Evolutionary conservation across 169 alveolate species (phyloP).

Genomic region (Plasmodium fragile): DNA sequence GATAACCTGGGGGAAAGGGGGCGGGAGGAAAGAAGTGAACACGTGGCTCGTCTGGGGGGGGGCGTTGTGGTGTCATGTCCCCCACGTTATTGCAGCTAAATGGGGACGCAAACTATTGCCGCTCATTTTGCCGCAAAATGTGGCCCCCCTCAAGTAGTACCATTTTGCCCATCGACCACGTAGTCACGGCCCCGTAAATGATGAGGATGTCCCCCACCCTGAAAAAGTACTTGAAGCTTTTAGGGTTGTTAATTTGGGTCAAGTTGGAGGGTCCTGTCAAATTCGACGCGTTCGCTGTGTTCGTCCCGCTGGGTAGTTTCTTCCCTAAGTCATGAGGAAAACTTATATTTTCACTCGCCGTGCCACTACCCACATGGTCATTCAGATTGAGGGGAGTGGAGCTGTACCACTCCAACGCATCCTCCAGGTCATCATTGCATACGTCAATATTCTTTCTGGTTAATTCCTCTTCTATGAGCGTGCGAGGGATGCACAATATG

Average conservation of each 20-base stretch:
- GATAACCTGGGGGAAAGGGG: slow-evolving; percentile 23
- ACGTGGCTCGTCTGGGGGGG: background rate
- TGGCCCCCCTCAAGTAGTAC: slow-evolving; percentile 9
- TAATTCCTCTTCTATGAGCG: slow-evolving; percentile 78
- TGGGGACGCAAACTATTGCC: too few species aligned
- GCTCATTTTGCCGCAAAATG: background rate
- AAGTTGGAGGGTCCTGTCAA: background rate
- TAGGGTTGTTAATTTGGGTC: background rate
- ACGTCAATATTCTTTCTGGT: slow-evolving; percentile 34
- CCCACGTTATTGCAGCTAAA: background rate
- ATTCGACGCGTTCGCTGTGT: background rate
- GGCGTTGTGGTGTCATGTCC: background rate
- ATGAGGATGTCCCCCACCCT: slow-evolving; percentile 84
- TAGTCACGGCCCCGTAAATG: slow-evolving; percentile 78
- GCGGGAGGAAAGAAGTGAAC: background rate
- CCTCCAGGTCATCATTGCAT: slow-evolving; percentile 46
- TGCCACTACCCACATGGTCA: slow-evolving; percentile 39
- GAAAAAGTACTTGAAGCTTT: slow-evolving; percentile 76
- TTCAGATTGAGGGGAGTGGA: slow-evolving; percentile 51
- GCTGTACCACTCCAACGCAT: slow-evolving; percentile 75
- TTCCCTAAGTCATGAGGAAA: slow-evolving; percentile 78
- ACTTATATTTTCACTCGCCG: slow-evolving; percentile 52
- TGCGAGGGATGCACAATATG: slow-evolving; percentile 83
- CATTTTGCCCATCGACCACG: slow-evolving; percentile 88
- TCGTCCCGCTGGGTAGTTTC: slow-evolving; percentile 61